A percentile compares a stretch with the other conserved stretches of the same genome.
Evolutionary conservation across 2,329 filamentous ascomycete genomes (phyloP).

Genomic region (Aspergillus arachidicola): DNA sequence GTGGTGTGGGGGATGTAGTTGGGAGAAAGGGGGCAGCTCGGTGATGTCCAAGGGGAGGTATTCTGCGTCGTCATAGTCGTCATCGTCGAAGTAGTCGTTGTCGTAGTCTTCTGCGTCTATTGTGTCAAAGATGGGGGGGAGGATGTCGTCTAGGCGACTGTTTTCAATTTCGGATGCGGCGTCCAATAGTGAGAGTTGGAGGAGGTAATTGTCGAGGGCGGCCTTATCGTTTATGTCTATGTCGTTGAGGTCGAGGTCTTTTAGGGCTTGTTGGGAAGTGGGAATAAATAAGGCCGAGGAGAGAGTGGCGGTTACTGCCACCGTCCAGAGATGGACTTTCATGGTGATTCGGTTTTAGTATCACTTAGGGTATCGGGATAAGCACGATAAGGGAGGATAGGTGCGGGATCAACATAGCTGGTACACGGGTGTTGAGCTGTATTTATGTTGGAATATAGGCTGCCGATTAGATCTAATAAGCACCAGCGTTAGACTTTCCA

Average conservation of each 20-base stretch:
- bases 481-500: neutral
- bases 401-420: neutral
- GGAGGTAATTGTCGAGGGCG: neutral
- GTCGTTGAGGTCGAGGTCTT: slow-evolving; percentile 4
- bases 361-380: neutral
- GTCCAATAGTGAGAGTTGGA: slow-evolving; percentile 1
- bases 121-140: slow-evolving; percentile 8
- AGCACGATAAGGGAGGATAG: neutral
- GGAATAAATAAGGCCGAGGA: slow-evolving; percentile 54
- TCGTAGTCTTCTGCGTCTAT: neutral
- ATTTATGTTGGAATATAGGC: neutral
- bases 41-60: slow-evolving; percentile 11
- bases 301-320: slow-evolving; percentile 45
- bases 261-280: slow-evolving; percentile 40
- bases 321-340: slow-evolving; percentile 34
- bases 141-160: slow-evolving; percentile 9
- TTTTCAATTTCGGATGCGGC: slow-evolving; percentile 6
- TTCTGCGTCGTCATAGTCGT: slow-evolving; percentile 7
- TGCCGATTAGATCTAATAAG: neutral
- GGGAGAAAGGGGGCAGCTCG: slow-evolving; percentile 4
- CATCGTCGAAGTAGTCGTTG: neutral
- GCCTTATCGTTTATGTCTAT: neutral
- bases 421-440: neutral
- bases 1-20: slow-evolving; percentile 31
- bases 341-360: slow-evolving; percentile 6